Base-by-base conservation (phyloP, 139 green algal genomes). In the Limnomonas spitsbergensis region DNA sequence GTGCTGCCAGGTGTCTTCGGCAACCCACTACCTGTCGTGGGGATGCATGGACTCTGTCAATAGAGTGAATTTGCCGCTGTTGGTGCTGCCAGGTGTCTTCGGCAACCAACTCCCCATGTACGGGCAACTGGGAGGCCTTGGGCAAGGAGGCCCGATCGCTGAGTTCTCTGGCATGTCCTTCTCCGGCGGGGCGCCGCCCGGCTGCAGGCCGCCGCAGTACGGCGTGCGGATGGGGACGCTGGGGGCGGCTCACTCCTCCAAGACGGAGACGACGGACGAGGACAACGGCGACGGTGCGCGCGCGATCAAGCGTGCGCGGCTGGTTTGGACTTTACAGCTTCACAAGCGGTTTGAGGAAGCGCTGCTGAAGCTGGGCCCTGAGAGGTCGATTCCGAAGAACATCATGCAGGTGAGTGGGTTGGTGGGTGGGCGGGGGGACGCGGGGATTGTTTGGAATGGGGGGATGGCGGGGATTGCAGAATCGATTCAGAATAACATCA, bases 291-390 rank as follows among this genome's bases (percentile, higher is more conserved):
- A 78, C 37, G 39, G 70, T 4, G 82, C 81, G 26, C 70, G 81
- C 4, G 82, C 90, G 31, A 53, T 93, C 0, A 94, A 97, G 82
- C 79, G 88, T 27, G 81, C 88, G 32, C 81, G 94, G 3, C 84
- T 98, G 67, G 90, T 97, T 29, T 98, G 95, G 95, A 98, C 94
- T 20, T 72, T 89, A 0, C 85, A 94, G 84, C 90, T 98, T 80
- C 95, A 98, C 81, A 75, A 90, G 31, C 82, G 89, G 40, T 98
- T 98, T 81, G 77, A 95, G 80, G 88, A 93, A 0, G 91, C 93
- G 14, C 86, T 98, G 20, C 69, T 84, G 24, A 89, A 88, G 66
- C 86, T 92, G 75, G 93, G 93, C 0, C 74, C 91, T 37, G 86
- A 94, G 0, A 84, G 89, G 37, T 92, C 94, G 0, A 90, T 95